Evolutionary conservation across 2,329 filamentous ascomycete species (phyloP).

Genomic region (Xylariaceae sp.): DNA sequence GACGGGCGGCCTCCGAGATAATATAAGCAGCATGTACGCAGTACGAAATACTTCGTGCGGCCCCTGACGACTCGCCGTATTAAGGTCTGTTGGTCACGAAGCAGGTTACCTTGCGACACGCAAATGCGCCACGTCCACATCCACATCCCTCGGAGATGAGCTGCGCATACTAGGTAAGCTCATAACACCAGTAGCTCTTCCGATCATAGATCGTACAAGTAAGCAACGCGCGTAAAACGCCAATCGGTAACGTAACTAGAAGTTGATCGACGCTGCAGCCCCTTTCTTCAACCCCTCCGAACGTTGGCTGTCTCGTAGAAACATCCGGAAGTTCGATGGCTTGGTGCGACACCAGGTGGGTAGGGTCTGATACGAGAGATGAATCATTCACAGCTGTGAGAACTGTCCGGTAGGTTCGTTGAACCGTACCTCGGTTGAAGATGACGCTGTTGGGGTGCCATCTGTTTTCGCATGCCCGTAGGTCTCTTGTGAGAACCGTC

Average conservation of each 20-base stretch:
- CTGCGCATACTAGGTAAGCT: constrained; percentile 1
- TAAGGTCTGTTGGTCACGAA: constrained; percentile 19
- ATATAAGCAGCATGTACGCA: neutral
- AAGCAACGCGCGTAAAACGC: neutral
- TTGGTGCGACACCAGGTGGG: constrained; percentile 1
- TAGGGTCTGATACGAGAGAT: neutral
- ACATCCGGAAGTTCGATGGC: neutral
- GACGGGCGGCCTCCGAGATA: constrained; percentile 24
- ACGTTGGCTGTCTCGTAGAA: neutral
- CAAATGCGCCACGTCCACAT: constrained; percentile 13
- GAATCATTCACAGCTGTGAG: constrained; percentile 35
- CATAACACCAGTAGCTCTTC: neutral
- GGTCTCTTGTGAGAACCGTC: neutral
- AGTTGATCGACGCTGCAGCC: neutral
- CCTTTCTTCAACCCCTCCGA: neutral
- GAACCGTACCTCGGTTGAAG: constrained; percentile 11
- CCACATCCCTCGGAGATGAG: constrained; percentile 8
- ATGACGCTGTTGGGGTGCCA: neutral
- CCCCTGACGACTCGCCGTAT: neutral
- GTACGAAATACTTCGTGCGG: neutral
- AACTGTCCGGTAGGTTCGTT: constrained; percentile 38
- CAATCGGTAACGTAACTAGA: neutral
- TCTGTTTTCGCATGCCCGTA: neutral
- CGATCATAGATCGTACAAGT: neutral
- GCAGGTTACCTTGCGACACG: constrained; percentile 17